phyloP scores from a whole-genome alignment of 192 early-diverging fungal genomes.

The Globomyces pollinis-pini region DNA sequence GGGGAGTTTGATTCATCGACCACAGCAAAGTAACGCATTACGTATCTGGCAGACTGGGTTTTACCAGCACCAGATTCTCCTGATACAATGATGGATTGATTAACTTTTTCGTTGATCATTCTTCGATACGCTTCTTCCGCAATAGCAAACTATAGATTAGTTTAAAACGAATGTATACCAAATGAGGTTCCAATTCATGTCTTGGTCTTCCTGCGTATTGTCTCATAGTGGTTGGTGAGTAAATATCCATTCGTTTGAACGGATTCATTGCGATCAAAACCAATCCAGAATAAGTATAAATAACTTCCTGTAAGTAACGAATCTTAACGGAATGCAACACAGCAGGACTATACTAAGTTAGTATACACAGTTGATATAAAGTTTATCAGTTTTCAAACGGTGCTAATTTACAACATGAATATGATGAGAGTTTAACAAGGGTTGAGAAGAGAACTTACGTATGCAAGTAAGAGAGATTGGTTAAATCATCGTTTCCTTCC shows the following conservation, averaged over 20 bases:
- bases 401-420: background rate
- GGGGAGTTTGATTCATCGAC: conserved; percentile 44
- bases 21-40: conserved; percentile 92
- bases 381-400: background rate
- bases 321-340: conserved; percentile 89
- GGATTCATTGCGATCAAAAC: conserved; percentile 98
- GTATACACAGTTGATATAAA: background rate
- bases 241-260: conserved; percentile 75
- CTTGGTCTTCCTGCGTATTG: conserved; percentile 88
- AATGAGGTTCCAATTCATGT: conserved; percentile 93
- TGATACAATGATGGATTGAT: conserved; percentile 97
- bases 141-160: conserved; percentile 69
- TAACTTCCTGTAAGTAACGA: conserved; percentile 85
- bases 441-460: conserved; percentile 76
- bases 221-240: conserved; percentile 88
- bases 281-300: conserved; percentile 99
- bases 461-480: conserved; percentile 91
- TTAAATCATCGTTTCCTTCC: conserved; percentile 87
- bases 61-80: conserved; percentile 94
- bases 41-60: conserved; percentile 91
- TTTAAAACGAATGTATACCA: conserved; percentile 31
- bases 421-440: no score
- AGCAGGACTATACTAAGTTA: conserved; percentile 40
- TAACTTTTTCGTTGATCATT: conserved; percentile 85
- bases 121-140: conserved; percentile 95